Evolutionary conservation across 2,329 filamentous ascomycete species (phyloP).

Genomic region (Cladophialophora psammophila): DNA sequence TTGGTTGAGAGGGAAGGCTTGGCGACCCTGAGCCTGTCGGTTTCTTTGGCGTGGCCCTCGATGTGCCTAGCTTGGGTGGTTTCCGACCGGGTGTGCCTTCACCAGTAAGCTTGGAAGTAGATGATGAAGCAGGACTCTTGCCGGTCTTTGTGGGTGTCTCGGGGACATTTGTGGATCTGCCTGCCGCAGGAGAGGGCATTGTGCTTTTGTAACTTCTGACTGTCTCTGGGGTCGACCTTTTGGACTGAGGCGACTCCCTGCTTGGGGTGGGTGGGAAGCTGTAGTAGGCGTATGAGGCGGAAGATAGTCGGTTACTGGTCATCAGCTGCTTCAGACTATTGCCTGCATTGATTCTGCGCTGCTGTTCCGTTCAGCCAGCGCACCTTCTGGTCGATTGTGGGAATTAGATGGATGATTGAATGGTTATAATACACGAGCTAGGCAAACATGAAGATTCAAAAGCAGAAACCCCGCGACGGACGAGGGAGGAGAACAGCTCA

Average conservation of each 20-base stretch:
- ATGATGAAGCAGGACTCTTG: constrained; percentile 41
- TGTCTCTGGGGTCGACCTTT: constrained; percentile 34
- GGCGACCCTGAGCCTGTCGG: constrained; percentile 26
- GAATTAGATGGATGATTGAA: background rate
- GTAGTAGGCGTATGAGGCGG: constrained; percentile 42
- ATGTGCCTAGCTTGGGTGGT: constrained; percentile 40
- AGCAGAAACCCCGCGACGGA: background rate
- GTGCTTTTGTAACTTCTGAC: constrained; percentile 37
- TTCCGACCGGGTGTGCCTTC: constrained; percentile 36
- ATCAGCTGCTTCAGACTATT: constrained; percentile 35
- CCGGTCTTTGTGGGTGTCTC: constrained; percentile 43
- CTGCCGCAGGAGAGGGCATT: constrained; percentile 41
- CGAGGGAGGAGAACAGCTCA: constrained; percentile 5
- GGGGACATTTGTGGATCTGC: constrained; percentile 36
- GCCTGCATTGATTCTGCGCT: constrained; percentile 19
- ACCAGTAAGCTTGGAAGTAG: constrained; percentile 40
- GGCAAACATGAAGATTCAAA: background rate
- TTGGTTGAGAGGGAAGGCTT: constrained; percentile 26
- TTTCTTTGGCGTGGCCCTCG: constrained; percentile 39
- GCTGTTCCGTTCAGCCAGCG: constrained; percentile 22
- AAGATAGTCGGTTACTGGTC: constrained; percentile 39
- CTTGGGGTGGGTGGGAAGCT: constrained; percentile 39
- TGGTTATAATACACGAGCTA: constrained; percentile 5
- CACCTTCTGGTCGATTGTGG: background rate
- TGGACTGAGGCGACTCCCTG: constrained; percentile 31